Base-by-base conservation (phyloP, 169 alveolate species). In the Perkinsus chesapeaki region DNA sequence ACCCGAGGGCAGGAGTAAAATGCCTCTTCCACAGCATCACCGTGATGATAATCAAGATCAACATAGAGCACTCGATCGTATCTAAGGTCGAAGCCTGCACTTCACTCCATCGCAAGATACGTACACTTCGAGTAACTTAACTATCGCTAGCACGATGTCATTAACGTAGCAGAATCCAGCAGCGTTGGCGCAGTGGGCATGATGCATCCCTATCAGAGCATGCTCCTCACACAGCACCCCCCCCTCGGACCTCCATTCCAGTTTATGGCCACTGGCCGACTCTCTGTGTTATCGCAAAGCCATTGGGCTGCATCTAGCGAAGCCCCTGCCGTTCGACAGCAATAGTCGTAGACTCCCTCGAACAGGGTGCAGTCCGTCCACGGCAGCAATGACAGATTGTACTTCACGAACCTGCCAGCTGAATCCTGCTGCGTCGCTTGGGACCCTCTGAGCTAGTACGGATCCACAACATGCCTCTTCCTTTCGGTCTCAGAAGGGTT, bases 1-100 rank as follows among this genome's bases (percentile, higher is more conserved):
- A 60, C 82, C 93, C 99, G 94, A 91, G 98, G 98, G 73, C 98
- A 97, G 31, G 98, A 96, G 93, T 96, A 98, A 94, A 98, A 98
- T 5, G 99, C 99, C 94, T 98, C 99, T 95, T 98, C 99, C 16
- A 98, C 99, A n/a, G 98, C 99, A 96, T 98, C 99, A 31, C 99
- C 99, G 95, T 98, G 99, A 95, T 98, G 99, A 39, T 97, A 96
- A 95, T 98, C 99, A 82, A 98, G 97, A 95, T 98, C 99, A 27
- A 98, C 96, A 94, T 98, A 98, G 91, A 97, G 95, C 0, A 98
- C 99, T 93, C 99, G 82, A 1, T 60, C 82, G 31, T 60, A 60
- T 34, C 82, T 60, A 34, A 20, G 3, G 23, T 16, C 60, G 60
- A 9, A 43, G n/a, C n/a, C n/a, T n/a, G n/a, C n/a, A n/a, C n/a